phyloP scores from a whole-genome alignment of 2,329 filamentous ascomycete genomes.

The Microsporum canis region DNA sequence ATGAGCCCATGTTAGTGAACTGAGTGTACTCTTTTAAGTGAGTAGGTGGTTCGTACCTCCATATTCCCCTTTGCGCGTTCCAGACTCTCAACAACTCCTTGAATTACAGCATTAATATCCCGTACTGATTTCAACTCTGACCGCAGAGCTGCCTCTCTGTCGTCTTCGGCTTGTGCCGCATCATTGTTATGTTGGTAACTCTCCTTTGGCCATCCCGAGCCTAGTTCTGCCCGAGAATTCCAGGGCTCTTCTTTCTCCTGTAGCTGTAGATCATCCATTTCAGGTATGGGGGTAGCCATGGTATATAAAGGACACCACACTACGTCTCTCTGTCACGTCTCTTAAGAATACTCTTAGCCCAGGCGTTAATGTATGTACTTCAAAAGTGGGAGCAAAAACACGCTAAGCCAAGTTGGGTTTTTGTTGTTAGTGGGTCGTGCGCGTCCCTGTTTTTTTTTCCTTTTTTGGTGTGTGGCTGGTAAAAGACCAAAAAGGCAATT shows the following conservation, averaged over 20 bases:
- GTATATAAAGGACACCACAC: neutral
- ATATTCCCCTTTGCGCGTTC: slow-evolving; percentile 40
- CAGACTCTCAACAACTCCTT: slow-evolving; percentile 41
- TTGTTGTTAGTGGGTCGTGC: neutral
- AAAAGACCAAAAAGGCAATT: neutral
- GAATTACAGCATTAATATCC: slow-evolving; percentile 78
- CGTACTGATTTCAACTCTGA: slow-evolving; percentile 73
- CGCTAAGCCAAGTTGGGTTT: neutral
- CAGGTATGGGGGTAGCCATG: slow-evolving; percentile 10
- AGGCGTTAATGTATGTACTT: neutral
- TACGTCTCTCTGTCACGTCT: neutral
- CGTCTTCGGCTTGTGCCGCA: slow-evolving; percentile 39
- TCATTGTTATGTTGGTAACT: neutral
- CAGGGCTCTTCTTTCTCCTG: slow-evolving; percentile 9
- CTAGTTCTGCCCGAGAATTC: slow-evolving; percentile 3
- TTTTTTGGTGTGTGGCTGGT: neutral
- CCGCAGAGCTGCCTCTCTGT: slow-evolving; percentile 58
- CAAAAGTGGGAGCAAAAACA: neutral
- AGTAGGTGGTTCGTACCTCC: slow-evolving; percentile 30
- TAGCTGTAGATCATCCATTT: slow-evolving; percentile 13
- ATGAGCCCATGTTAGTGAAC: neutral
- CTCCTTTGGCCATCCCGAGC: slow-evolving; percentile 12
- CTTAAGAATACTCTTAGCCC: neutral
- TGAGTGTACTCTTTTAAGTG: neutral
- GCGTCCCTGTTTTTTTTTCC: neutral